Conservation (phyloP, 345 rosid species). For the Combretum micranthum region DNA sequence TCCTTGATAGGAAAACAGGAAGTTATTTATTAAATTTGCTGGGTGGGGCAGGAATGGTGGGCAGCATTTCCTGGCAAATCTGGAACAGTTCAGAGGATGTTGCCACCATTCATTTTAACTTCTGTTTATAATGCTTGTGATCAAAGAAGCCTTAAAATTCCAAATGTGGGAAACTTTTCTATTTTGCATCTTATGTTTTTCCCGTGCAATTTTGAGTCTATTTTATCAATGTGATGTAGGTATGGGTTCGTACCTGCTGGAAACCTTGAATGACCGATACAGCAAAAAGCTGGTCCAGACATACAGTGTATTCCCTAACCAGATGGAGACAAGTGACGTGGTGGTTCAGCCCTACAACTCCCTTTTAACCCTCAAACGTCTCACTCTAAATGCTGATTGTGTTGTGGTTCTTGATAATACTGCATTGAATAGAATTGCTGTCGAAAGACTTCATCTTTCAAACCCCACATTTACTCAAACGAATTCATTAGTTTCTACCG, state of each 20-base stretch:
- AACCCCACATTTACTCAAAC: slow-evolving; percentile 94
- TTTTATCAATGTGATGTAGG: slow-evolving; percentile 39
- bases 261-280: slow-evolving; percentile 92
- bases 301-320: slow-evolving; percentile 96
- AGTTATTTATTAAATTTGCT: too few species aligned
- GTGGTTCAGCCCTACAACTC: slow-evolving; percentile 99
- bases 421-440: slow-evolving; percentile 90
- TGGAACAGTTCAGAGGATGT: too few species aligned
- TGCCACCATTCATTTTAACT: too few species aligned
- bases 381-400: slow-evolving; percentile 91
- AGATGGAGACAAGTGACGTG: slow-evolving; percentile 98
- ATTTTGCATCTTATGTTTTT: background rate
- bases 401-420: slow-evolving; percentile 99
- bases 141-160: too few species aligned
- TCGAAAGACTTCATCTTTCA: slow-evolving; percentile 79
- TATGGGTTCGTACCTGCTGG: slow-evolving; percentile 96
- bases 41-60: too few species aligned
- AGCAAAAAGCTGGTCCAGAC: slow-evolving; percentile 99
- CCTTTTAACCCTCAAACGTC: slow-evolving; percentile 84
- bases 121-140: too few species aligned
- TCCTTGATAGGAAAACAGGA: too few species aligned
- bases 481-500: slow-evolving; percentile 92
- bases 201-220: slow-evolving; percentile 7
- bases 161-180: background rate
- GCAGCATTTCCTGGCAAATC: too few species aligned